Percentiles rank a stretch among this genome's conserved stretches.
phyloP scores from a whole-genome alignment of 805 yeast genomes.

The Kodamaea fukazawae region DNA sequence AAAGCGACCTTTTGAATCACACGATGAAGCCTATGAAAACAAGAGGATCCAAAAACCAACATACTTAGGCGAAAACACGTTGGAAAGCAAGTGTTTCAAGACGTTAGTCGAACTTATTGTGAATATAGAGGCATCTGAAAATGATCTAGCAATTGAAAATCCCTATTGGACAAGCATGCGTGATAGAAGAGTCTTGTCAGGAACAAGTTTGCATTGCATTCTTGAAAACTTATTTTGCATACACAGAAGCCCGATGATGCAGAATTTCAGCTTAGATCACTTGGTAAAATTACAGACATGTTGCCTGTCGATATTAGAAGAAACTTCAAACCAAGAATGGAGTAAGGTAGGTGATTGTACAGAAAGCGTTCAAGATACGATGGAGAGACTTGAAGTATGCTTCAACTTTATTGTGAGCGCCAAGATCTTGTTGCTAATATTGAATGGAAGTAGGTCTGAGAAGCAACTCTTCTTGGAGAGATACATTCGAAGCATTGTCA shows the following conservation, averaged over 20 bases:
- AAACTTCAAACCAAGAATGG: conserved; percentile 18
- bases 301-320: conserved; percentile 24
- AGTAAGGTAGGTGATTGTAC: conserved; percentile 13
- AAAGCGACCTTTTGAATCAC: too few species aligned
- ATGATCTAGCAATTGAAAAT: conserved; percentile 20
- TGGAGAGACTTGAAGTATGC: conserved; percentile 2
- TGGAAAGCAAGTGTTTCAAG: conserved; percentile 5
- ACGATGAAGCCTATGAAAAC: too few species aligned
- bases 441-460: conserved; percentile 41
- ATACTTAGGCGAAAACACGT: conserved; percentile 5
- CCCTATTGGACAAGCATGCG: conserved; percentile 9
- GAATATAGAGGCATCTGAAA: conserved; percentile 3
- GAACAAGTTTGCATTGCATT: conserved; percentile 11
- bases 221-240: conserved; percentile 28
- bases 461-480: conserved; percentile 46
- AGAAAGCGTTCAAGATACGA: neutral
- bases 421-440: conserved; percentile 26
- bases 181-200: conserved; percentile 2
- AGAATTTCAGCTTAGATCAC: conserved; percentile 15
- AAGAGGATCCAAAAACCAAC: conserved; percentile 4
- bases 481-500: conserved; percentile 39
- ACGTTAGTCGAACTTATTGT: conserved; percentile 4
- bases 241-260: conserved; percentile 13
- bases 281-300: conserved; percentile 24
- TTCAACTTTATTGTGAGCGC: neutral